These are phyloP conservation scores for Xylaria bambusicola DNA, from an alignment of 495 filamentous ascomycete genomes.

Conservation along the genomic window DNA sequence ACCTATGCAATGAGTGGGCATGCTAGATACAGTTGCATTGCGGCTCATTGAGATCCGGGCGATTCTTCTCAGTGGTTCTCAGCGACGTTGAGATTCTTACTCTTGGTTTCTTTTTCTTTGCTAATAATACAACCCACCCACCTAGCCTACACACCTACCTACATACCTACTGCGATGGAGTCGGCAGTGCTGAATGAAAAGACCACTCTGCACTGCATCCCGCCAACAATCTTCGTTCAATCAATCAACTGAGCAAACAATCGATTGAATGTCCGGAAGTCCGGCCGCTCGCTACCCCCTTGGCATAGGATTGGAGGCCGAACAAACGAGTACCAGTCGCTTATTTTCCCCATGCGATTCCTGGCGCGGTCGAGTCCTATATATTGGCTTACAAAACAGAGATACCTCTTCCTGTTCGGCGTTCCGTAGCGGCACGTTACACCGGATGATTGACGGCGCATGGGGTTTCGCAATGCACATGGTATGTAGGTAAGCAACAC, in stretches of 20 bases:
- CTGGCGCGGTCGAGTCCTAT: not conserved
- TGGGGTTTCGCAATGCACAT: conserved; percentile 2
- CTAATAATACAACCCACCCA: conserved; percentile 2
- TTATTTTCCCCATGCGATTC: not conserved
- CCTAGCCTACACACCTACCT: too few relatives aligned
- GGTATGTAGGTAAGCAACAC: not conserved
- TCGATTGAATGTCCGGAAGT: conserved; percentile 2
- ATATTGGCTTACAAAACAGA: not conserved
- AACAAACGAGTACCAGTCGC: conserved; percentile 3
- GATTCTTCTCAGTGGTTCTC: not conserved
- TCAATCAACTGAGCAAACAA: not conserved
- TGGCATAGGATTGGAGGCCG: not conserved
- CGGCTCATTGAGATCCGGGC: not conserved
- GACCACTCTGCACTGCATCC: not conserved
- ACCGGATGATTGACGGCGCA: conserved; percentile 11
- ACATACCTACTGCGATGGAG: not conserved
- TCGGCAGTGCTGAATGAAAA: conserved; percentile 3
- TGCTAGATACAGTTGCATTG: too few relatives aligned
- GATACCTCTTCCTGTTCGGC: not conserved
- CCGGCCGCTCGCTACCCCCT: too few relatives aligned
- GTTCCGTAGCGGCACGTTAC: not conserved
- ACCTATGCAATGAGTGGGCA: too few relatives aligned
- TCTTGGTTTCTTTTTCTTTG: not conserved
- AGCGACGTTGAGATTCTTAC: not conserved
- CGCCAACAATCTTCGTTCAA: not conserved